Evolutionary conservation across 371 early-diverging fungal species (phyloP), one percentile per base, ranked within the genome.

Genomic region (Massospora cicadina): DNA sequence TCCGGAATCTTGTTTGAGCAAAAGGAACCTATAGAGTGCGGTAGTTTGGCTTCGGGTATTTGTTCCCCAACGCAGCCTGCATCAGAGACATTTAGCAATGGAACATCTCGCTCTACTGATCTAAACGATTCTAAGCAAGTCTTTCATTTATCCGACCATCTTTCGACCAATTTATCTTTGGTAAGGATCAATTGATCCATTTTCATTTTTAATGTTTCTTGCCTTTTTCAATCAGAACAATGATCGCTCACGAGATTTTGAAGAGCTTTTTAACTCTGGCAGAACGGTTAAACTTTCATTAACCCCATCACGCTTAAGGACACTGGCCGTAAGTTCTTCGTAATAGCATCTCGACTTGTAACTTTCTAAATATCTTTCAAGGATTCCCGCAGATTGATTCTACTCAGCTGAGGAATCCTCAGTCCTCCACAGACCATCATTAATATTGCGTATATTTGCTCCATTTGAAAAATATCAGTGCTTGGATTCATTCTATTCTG

Each of bases 111-210:
- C 5, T 43, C 17, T 43, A 17, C 43, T 17, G 43, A 43, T 10
- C 43, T 17, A 17, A 5, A 10, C 43, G 58, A 57, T 7, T 3
- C 58, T 12, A 27, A 57, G 12, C 28, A 17, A 12, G 58, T 57
- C 28, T 23, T 23, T 27, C 28, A 23, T 10, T n/a, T 57, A 57
- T 57, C 58, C 28, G 28, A 57, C 26, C 58, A 57, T 26, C 28
- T 57, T 12, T 57, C 58, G 7, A 57, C 58, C 58, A 57, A 57
- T 57, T 57, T 57, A 57, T 57, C 58, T n/a, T 12, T 57, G n/a
- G 58, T 57, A 57, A 57, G 17, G 23, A n/a, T n/a, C n/a, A n/a
- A n/a, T n/a, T n/a, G n/a, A n/a, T n/a, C n/a, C n/a, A n/a, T n/a
- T 26, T 12, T 57, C 26, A n/a, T 57, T n/a, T 57, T n/a, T 17